Percentiles rank a stretch among this genome's conserved stretches.
These are phyloP conservation scores for Escallonia herrerae DNA, from an alignment of 129 eudicot genomes.

Conservation along the genomic window DNA sequence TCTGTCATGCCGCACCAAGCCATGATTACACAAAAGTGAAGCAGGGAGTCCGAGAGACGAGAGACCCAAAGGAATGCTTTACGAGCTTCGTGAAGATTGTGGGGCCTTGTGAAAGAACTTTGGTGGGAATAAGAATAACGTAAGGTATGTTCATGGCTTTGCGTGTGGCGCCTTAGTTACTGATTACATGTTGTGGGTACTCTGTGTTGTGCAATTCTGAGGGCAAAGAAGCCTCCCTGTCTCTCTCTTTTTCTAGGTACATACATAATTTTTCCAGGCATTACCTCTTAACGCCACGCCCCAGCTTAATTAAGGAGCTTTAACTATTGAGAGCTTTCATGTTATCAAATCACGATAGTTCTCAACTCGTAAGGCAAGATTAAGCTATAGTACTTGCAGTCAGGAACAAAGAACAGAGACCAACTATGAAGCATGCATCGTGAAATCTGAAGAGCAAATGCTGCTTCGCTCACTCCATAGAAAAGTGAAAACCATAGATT, in stretches of 20 bases:
- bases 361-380: background rate
- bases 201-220: background rate
- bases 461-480: too few species aligned
- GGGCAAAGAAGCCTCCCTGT: background rate
- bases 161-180: background rate
- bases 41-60: too few species aligned
- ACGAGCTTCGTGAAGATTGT: too few species aligned
- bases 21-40: background rate
- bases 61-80: too few species aligned
- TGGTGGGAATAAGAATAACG: background rate
- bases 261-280: background rate
- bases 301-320: background rate
- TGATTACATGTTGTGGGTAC: background rate
- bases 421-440: background rate
- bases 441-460: too few species aligned
- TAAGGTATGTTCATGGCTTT: slow-evolving; percentile 1
- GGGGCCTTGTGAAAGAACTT: too few species aligned
- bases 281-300: background rate
- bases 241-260: too few species aligned
- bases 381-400: background rate
- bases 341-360: background rate
- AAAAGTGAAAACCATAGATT: slow-evolving; percentile 12
- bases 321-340: background rate
- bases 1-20: background rate
- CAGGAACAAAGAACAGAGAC: background rate